Conservation (phyloP, 73 alveolate genomes). For the Paramecium sexaurelia region DNA sequence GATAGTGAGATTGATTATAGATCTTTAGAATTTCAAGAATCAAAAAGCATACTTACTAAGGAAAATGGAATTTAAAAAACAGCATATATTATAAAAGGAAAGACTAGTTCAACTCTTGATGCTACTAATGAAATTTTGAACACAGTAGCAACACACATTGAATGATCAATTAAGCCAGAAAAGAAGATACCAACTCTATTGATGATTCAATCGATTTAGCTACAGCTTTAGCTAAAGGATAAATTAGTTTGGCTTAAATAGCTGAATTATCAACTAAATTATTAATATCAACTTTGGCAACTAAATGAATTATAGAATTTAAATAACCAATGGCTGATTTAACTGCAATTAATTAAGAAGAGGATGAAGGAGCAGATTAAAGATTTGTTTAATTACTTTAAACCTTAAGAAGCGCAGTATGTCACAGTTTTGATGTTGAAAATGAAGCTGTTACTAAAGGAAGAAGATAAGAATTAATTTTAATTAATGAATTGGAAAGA, state of each 20-base stretch:
- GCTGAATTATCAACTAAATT: slow-evolving; percentile 29
- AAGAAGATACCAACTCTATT: slow-evolving; percentile 46
- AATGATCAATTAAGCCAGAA: slow-evolving; percentile 38
- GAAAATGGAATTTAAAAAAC: slow-evolving; percentile 49
- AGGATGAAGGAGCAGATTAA: slow-evolving; percentile 29
- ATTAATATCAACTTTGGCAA: background rate
- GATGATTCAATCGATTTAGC: slow-evolving; percentile 51
- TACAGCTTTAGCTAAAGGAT: background rate
- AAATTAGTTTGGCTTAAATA: background rate
- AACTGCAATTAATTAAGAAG: slow-evolving; percentile 18
- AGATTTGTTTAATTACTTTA: slow-evolving; percentile 28
- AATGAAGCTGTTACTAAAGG: slow-evolving; percentile 13
- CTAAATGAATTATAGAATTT: background rate
- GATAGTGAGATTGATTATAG: slow-evolving; percentile 29
- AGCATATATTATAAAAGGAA: background rate
- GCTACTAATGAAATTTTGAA: slow-evolving; percentile 26
- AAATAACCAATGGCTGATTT: slow-evolving; percentile 46
- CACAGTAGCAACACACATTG: background rate
- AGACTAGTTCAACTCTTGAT: slow-evolving; percentile 9
- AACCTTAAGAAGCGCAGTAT: background rate
- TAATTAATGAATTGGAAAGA: slow-evolving; percentile 43
- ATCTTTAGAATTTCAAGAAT: background rate
- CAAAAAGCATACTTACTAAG: background rate
- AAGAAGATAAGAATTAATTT: slow-evolving; percentile 38
- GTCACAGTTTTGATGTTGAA: slow-evolving; percentile 41